Percentiles rank a stretch among this genome's conserved stretches.
These are phyloP conservation scores for Pyrrhoderma noxium DNA, from an alignment of 1,284 basidiomycete genomes.

Conservation along the genomic window DNA sequence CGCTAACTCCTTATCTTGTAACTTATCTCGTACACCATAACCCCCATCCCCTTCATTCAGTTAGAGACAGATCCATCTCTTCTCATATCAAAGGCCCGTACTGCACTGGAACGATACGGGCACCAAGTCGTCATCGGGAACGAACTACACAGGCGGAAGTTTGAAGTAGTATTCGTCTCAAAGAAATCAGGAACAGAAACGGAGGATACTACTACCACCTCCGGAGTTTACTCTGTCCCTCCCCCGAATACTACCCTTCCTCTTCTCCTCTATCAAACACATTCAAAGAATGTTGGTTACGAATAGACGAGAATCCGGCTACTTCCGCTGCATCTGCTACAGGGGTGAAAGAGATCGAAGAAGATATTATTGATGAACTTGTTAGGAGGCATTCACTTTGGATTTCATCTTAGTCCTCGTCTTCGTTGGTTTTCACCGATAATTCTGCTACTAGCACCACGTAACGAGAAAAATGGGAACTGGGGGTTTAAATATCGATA, in stretches of 20 bases:
- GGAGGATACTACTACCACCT: constrained; percentile 8
- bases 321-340: constrained; percentile 22
- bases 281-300: constrained; percentile 68
- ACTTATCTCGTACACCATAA: background rate
- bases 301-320: constrained; percentile 42
- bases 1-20: background rate
- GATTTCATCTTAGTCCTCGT: constrained; percentile 43
- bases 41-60: constrained; percentile 33
- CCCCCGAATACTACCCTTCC: background rate
- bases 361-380: constrained; percentile 79
- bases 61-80: constrained; percentile 86
- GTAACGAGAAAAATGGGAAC: background rate
- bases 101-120: constrained; percentile 86
- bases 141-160: constrained; percentile 83
- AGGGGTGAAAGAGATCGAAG: constrained; percentile 77
- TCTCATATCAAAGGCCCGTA: constrained; percentile 85
- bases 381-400: constrained; percentile 69
- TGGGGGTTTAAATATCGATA: too few relatives aligned
- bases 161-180: constrained; percentile 84
- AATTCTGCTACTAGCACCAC: background rate
- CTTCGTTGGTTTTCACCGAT: too few relatives aligned
- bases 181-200: constrained; percentile 23
- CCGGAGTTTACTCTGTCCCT: background rate
- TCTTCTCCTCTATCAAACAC: constrained; percentile 19
- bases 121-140: constrained; percentile 98